Conservation (phyloP, 441 rosid species). For the Lepidium campestre region DNA sequence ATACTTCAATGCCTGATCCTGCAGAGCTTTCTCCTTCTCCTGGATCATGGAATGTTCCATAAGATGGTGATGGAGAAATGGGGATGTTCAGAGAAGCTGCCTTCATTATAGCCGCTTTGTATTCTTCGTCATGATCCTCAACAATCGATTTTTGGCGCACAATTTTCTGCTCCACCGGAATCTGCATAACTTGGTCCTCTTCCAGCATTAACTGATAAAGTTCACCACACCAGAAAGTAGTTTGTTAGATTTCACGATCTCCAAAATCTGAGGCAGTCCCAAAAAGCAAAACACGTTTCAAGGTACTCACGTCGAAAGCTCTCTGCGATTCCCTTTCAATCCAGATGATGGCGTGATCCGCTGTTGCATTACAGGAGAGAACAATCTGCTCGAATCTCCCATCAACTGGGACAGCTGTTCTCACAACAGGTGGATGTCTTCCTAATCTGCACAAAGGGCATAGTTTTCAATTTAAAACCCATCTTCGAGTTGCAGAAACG, state of each 20-base stretch:
- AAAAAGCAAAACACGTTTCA: background rate
- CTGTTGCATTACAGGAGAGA: conserved; percentile 78
- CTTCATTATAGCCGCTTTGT: conserved; percentile 71
- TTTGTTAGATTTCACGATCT: background rate
- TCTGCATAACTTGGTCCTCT: conserved; percentile 61
- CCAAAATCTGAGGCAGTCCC: background rate
- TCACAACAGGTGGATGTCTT: conserved; percentile 82
- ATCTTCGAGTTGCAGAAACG: background rate
- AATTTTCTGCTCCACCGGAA: conserved; percentile 74
- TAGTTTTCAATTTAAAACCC: background rate
- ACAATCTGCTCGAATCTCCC: conserved; percentile 89
- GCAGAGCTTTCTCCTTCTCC: conserved; percentile 50
- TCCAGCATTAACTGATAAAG: conserved; percentile 61
- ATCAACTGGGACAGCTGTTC: conserved; percentile 92
- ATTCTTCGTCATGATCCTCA: conserved; percentile 67
- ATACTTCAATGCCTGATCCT: conserved; percentile 32
- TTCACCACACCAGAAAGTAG: background rate
- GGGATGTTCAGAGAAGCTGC: conserved; percentile 64
- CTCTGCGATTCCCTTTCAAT: conserved; percentile 73
- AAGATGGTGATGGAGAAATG: conserved; percentile 48
- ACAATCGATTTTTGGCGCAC: conserved; percentile 59
- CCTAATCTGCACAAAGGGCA: conserved; percentile 49
- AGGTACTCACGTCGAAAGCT: conserved; percentile 65
- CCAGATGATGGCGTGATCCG: conserved; percentile 90
- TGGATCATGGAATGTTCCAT: conserved; percentile 70